Conservation (phyloP, 1,139 yeast genomes). For the Blastobotrys buckinghamii region DNA sequence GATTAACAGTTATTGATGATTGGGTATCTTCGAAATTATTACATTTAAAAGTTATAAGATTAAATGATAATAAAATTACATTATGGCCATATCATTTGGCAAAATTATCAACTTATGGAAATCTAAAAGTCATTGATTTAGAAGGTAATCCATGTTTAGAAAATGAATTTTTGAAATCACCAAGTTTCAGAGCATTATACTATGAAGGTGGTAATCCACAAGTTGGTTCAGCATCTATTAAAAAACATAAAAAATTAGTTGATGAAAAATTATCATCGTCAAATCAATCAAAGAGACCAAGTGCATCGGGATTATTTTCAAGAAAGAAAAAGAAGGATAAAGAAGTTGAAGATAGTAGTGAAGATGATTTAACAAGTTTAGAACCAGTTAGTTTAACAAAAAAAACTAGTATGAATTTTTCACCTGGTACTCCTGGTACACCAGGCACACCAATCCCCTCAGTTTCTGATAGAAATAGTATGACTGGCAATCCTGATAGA, state of each 20-base stretch:
- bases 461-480: constrained; percentile 4
- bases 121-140: constrained; percentile 25
- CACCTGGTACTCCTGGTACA: constrained; percentile 1
- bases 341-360: constrained; percentile 15
- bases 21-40: constrained; percentile 27
- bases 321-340: constrained; percentile 10
- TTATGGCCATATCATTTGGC: constrained; percentile 32
- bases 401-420: not conserved
- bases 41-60: constrained; percentile 23
- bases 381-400: constrained; percentile 17
- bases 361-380: constrained; percentile 25
- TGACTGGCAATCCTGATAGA: constrained; percentile 16
- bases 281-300: not conserved
- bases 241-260: constrained; percentile 12
- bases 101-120: constrained; percentile 20
- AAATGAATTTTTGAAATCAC: constrained; percentile 19
- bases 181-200: constrained; percentile 18
- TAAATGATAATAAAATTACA: constrained; percentile 26
- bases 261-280: constrained; percentile 8
- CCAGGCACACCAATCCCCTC: constrained; percentile 6
- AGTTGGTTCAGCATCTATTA: constrained; percentile 5
- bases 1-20: constrained; percentile 26
- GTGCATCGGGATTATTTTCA: constrained; percentile 11
- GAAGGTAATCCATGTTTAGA: constrained; percentile 32
- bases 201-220: constrained; percentile 15